phyloP scores from a whole-genome alignment of 1,284 basidiomycete genomes.

The Chalciporus sp. region DNA sequence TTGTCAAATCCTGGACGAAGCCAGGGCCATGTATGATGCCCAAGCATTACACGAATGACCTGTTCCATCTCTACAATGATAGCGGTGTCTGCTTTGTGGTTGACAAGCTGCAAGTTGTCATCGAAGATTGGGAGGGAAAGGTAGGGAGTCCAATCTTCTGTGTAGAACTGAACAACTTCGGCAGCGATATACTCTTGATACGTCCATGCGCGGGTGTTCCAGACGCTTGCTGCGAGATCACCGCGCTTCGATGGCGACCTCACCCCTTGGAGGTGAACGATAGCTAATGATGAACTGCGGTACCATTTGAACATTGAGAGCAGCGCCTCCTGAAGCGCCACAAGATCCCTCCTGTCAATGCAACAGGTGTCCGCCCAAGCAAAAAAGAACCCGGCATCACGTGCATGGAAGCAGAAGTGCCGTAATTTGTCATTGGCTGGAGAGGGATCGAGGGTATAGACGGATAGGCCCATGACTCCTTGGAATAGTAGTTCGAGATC shows the following conservation, averaged over 20 bases:
- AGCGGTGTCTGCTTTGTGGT: neutral
- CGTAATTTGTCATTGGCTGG: too few species aligned
- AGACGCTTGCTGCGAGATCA: neutral
- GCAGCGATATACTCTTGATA: neutral
- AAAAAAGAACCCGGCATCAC: too few species aligned
- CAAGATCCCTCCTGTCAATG: neutral
- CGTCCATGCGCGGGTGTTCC: constrained; percentile 3
- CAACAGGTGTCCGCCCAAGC: neutral
- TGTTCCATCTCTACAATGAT: neutral
- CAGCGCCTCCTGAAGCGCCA: neutral
- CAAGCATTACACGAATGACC: neutral
- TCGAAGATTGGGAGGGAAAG: neutral
- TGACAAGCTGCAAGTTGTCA: neutral
- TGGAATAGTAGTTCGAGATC: neutral
- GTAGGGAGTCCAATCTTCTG: neutral
- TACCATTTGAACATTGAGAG: constrained; percentile 6
- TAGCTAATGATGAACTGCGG: neutral
- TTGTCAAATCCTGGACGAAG: neutral
- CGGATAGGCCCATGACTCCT: too few species aligned
- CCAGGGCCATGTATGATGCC: neutral
- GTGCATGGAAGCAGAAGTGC: too few species aligned
- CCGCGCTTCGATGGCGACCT: neutral
- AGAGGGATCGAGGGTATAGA: too few species aligned
- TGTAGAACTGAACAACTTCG: neutral
- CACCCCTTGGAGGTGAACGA: neutral